Evolutionary conservation across 2,329 filamentous ascomycete species (phyloP).

Genomic region (Aspergillus carbonarius): DNA sequence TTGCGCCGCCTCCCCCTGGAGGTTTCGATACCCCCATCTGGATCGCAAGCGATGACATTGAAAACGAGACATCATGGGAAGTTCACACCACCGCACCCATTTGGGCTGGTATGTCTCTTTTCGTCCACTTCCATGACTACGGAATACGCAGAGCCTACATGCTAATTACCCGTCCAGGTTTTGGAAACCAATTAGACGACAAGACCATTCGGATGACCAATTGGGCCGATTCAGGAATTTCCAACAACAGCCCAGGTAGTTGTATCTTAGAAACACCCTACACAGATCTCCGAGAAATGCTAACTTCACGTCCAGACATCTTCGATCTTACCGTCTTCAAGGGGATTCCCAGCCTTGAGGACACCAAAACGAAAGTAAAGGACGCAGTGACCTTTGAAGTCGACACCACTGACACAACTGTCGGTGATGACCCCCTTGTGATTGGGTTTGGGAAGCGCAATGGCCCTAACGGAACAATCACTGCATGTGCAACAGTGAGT

Average conservation of each 20-base stretch:
- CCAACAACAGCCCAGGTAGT: background rate
- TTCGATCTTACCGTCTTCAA: background rate
- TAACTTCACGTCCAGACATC: background rate
- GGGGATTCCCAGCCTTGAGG: accelerated
- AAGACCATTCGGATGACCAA: background rate
- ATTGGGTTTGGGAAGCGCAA: background rate
- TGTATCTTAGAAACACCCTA: background rate
- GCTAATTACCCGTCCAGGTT: background rate
- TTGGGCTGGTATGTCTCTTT: background rate
- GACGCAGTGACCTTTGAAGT: background rate
- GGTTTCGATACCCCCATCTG: background rate
- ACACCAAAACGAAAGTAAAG: background rate
- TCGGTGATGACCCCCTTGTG: background rate
- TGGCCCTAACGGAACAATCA: background rate
- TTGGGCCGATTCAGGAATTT: background rate
- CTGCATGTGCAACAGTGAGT: background rate
- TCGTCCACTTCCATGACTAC: background rate
- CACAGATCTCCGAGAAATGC: background rate
- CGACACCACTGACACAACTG: background rate
- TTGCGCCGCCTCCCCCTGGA: background rate
- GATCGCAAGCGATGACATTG: background rate
- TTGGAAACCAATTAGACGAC: background rate
- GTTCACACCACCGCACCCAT: background rate
- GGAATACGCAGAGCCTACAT: background rate
- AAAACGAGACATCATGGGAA: background rate